These are phyloP conservation scores for Colletotrichum incanum DNA, from an alignment of 2,329 filamentous ascomycete species.

Conservation along the genomic window DNA sequence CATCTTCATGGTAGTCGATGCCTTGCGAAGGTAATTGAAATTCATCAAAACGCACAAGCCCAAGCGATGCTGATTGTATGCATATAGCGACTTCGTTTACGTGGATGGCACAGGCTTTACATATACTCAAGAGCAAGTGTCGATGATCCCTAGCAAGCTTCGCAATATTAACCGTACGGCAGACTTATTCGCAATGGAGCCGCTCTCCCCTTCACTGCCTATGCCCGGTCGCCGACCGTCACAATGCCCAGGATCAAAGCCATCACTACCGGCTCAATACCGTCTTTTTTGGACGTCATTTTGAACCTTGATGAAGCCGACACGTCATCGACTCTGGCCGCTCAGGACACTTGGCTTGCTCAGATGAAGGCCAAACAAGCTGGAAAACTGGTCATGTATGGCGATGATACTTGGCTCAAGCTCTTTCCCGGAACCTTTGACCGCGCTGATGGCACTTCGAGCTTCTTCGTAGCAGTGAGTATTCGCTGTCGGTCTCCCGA, in stretches of 20 bases:
- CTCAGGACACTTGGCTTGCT: slow-evolving; percentile 95
- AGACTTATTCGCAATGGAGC: slow-evolving; percentile 88
- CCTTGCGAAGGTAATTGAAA: slow-evolving; percentile 80
- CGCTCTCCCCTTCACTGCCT: slow-evolving; percentile 93
- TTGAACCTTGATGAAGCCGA: slow-evolving; percentile 97
- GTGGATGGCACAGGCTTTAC: slow-evolving; percentile 83
- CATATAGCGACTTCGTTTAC: slow-evolving; percentile 90
- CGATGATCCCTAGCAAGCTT: background rate
- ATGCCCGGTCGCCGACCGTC: slow-evolving; percentile 96
- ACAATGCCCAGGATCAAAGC: slow-evolving; percentile 99
- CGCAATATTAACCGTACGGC: slow-evolving; percentile 27
- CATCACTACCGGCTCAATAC: slow-evolving; percentile 97
- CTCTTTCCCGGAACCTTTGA: slow-evolving; percentile 92
- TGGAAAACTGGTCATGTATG: slow-evolving; percentile 92
- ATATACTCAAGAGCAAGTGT: slow-evolving; percentile 85
- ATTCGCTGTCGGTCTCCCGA: slow-evolving; percentile 46
- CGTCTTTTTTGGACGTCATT: slow-evolving; percentile 96
- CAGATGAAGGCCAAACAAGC: slow-evolving; percentile 83
- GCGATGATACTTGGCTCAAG: slow-evolving; percentile 98
- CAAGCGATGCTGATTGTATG: slow-evolving; percentile 43
- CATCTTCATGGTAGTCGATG: slow-evolving; percentile 98
- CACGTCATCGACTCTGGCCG: slow-evolving; percentile 87
- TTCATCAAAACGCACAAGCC: background rate
- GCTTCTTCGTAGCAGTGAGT: slow-evolving; percentile 96
- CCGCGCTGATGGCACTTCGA: slow-evolving; percentile 91